A percentile compares a stretch with the other conserved stretches of the same genome.
These are phyloP conservation scores for Globisporangium nodosum DNA, from an alignment of 352 stramenopile species.

Conservation along the genomic window DNA sequence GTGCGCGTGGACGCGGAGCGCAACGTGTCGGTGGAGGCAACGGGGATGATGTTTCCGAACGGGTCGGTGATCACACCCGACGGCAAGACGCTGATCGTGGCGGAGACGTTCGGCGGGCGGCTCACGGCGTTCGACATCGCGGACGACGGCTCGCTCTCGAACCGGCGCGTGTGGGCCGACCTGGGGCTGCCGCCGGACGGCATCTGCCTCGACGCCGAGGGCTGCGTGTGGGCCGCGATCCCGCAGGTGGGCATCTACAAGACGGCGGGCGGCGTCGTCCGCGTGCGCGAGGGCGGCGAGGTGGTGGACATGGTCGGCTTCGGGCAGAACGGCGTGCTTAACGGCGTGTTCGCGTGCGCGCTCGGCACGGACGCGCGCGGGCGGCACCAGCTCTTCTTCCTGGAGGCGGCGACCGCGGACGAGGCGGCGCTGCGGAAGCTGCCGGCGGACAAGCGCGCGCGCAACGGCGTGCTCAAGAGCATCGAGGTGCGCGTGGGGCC, in stretches of 20 bases:
- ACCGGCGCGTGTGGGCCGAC: constrained; percentile 47
- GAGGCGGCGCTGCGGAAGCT: constrained; percentile 40
- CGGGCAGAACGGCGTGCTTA: constrained; percentile 45
- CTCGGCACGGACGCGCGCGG: constrained; percentile 44
- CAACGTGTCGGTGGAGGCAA: constrained; percentile 42
- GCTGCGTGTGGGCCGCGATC: constrained; percentile 56
- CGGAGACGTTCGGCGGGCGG: constrained; percentile 46
- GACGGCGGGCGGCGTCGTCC: constrained; percentile 41
- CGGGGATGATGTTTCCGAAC: constrained; percentile 65
- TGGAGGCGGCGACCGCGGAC: constrained; percentile 36
- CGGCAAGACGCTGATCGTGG: constrained; percentile 64
- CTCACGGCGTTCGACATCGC: constrained; percentile 65
- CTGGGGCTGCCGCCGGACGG: constrained; percentile 43
- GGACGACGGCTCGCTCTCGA: constrained; percentile 38
- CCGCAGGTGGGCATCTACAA: constrained; percentile 44
- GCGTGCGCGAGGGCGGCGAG: constrained; percentile 48
- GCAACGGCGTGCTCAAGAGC: constrained; percentile 36
- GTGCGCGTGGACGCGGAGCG: constrained; percentile 47
- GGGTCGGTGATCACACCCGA: constrained; percentile 64
- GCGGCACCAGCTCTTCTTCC: constrained; percentile 55
- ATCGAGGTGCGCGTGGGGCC: constrained; percentile 51
- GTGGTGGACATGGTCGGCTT: constrained; percentile 55
- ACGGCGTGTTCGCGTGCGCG: constrained; percentile 53
- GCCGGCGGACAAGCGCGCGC: constrained; percentile 20
- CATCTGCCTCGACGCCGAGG: constrained; percentile 62